Base-by-base conservation (phyloP, 2,329 filamentous ascomycete genomes). In the Aureobasidium sp. region DNA sequence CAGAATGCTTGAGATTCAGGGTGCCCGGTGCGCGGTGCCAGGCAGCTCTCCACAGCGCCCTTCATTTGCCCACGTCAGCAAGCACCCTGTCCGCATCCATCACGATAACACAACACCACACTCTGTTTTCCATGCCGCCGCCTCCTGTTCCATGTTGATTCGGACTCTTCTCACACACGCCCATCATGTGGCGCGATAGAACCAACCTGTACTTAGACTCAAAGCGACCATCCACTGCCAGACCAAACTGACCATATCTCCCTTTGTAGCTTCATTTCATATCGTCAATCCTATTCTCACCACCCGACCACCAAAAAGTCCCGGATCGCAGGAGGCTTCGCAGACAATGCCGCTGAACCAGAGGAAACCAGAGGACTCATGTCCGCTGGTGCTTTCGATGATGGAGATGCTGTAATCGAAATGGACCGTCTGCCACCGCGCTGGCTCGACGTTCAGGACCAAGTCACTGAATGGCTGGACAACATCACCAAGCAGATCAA, bases 211-310 rank as follows among this genome's bases (percentile, higher is more conserved):
- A 85, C 11, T 27, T 31, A 54, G 55, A 27, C 15, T 53, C 58
- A 45, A 59, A 62, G 55, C 64, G 57, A 45, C 51, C 27, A 45
- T 35, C 5, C 19, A 37, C 5, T 21, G 23, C 29, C 6, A 27
- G 10, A 61, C 43, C 23, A n/a, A 37, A 45, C 60, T 61, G 19
- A 61, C 54, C 27, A 23, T 49, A 19, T 40, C 55, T 47, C 38
- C 42, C 35, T 38, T 4, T 47, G 35, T 71, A 96, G 93, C 73
- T 99, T 95, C 75, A 94, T 99, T 74, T 97, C 94, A 75, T 99
- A 97, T 81, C 92, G 94, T 70, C 94, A 99, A 79, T 97, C 93
- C 69, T 97, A 96, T 77, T 85, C 91, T 69, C 94, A 97, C 75
- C 92, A 96, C 73, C 94, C 94, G 58, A 64, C 66, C 17, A 84